Conservation (phyloP, 805 yeast species). For the Ogataea ganodermae region DNA sequence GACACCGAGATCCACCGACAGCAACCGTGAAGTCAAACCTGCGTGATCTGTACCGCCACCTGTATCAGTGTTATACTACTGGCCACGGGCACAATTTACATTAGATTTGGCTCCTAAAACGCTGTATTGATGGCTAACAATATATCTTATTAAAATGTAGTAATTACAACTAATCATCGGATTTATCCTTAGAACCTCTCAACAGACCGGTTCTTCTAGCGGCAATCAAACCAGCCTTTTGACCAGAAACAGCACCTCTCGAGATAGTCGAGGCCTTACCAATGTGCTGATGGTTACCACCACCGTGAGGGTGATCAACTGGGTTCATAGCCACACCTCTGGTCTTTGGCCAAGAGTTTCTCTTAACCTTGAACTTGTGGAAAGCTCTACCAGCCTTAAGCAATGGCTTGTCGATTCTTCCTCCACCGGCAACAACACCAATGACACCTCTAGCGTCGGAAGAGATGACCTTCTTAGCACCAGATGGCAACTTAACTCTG, state of each 20-base stretch:
- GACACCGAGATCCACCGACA: too few relatives aligned
- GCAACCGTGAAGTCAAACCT: too few relatives aligned
- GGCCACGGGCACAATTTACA: background rate
- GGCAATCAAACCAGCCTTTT: constrained; percentile 99
- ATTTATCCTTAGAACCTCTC: constrained; percentile 92
- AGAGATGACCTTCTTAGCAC: constrained; percentile 95
- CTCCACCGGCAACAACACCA: constrained; percentile 99
- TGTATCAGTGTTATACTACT: too few relatives aligned
- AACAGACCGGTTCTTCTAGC: constrained; percentile 99
- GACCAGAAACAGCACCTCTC: constrained; percentile 99
- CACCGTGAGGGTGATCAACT: constrained; percentile 99
- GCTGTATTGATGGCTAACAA: constrained; percentile 6
- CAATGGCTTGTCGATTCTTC: constrained; percentile 99
- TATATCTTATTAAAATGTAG: constrained; percentile 35
- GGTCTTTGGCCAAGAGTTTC: constrained; percentile 99
- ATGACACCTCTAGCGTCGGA: constrained; percentile 99
- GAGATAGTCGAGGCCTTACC: constrained; percentile 99
- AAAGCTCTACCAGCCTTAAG: constrained; percentile 99
- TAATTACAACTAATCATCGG: constrained; percentile 33
- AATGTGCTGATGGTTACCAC: constrained; percentile 99
- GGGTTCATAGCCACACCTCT: constrained; percentile 99
- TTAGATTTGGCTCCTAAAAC: too few relatives aligned
- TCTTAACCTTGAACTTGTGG: constrained; percentile 99
- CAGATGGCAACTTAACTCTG: constrained; percentile 98
- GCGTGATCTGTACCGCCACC: too few relatives aligned